Evolutionary conservation across 2,329 filamentous ascomycete genomes (phyloP), one percentile per base, ranked within the genome.

Genomic region (Clonostachys byssicola): DNA sequence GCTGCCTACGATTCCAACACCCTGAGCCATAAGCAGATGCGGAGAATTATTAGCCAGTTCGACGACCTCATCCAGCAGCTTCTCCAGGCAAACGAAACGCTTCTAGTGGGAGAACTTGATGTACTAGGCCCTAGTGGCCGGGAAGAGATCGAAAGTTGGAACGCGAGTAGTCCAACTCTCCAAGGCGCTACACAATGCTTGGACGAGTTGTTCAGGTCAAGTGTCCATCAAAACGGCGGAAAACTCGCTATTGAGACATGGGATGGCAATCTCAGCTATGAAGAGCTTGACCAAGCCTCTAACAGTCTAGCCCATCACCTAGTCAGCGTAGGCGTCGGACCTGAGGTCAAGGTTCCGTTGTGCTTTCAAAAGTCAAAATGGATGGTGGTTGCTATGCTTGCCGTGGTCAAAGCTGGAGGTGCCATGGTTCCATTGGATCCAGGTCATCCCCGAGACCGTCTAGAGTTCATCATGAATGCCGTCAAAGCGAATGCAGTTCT

Each of bases 191-290:
- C 18, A 20, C 18, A 20, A 20, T 43, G 41, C 34, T 13, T 43
- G 6, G 20, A 43, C 41, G 41, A 43, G 10, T 30, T 43, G 20
- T 43, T 43, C 18, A 18, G 18, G 12, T 43, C 30, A 2, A 20
- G 18, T 20, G 18, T 20, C 18, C 18, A 5, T 5, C 18, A 5
- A 4, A 4, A 4, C 18, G 18, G 18, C 18, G 18, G 18, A 20
- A 20, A 20, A 6, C 18, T 20, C 18, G 39, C 39, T 41, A 20
- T 41, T 12, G 16, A 20, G 12, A 69, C 71, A 2, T 73, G 69
- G 68, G 70, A 73, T 47, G 70, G 70, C 50, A 35, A 34, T 13
- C 36, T 33, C 23, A 44, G 13, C 14, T 44, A 44, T 44, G 20
- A 12, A 12, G 43, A 44, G 20, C 43, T 44, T 3, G 43, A 44